Evolutionary conservation across 352 stramenopile genomes (phyloP), one percentile per base, ranked within the genome.

Genomic region (Phytophthora rubi): DNA sequence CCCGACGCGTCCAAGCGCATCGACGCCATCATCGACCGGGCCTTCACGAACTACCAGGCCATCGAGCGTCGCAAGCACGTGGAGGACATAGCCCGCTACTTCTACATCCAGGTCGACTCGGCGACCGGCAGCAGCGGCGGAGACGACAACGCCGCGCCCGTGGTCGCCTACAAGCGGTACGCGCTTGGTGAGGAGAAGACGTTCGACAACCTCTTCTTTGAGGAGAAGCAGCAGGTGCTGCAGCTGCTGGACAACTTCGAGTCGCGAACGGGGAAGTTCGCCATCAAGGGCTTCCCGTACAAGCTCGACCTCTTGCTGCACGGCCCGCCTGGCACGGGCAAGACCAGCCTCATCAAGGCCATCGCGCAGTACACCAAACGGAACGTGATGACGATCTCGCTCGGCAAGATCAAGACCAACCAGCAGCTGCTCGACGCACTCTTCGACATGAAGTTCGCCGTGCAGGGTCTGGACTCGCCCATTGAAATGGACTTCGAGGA

Each of bases 141-240:
- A 12, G 66, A 72, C 23, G 32, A 39, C 21, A 66, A 62, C n/a
- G 59, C 28, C 7, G 55, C 58, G 53, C 32, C 58, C 5, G 64
- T 23, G 21, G 10, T 39, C 60, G 48, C 16, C 47, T 70, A 85
- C 76, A 88, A 94, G 71, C 79, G 91, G 15, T 97, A 97, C 70
- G 81, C 77, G 21, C 69, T 97, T 3, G 81, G 79, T 26, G 85
- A 95, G 26, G 77, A 93, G 44, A 97, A 97, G 78, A 94, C 86
- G 7, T 97, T 97, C 66, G 76, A 91, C 16, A 90, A 81, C 53
- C 71, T 97, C 23, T 97, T 97, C 73, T 97, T 97, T 59, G 63
- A 80, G 10, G 83, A 95, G 47, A 97, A 97, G 69, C 32, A 74
- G 6, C 53, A 65, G 26, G 65, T 97, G n/a, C 37, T 97, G 12